Percentiles rank a stretch among this genome's conserved stretches.
Conservation (phyloP, 2,329 filamentous ascomycete genomes). For the Xylaria hypoxylon region DNA sequence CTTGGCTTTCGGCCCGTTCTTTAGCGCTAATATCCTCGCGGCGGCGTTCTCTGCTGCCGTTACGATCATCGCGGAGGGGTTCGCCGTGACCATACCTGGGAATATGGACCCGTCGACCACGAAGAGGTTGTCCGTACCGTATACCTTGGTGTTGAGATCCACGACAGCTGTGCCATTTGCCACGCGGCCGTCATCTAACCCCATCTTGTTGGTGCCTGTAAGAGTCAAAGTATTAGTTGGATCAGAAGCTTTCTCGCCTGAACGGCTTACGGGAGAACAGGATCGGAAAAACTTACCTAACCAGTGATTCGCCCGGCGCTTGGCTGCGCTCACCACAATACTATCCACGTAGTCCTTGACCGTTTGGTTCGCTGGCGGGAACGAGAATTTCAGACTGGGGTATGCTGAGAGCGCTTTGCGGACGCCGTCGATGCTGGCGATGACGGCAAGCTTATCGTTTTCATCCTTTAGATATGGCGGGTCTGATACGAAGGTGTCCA, state of each 20-base stretch:
- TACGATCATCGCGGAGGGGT: constrained; percentile 64
- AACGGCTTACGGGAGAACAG: background rate
- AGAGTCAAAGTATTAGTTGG: constrained; percentile 8
- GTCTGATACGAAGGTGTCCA: constrained; percentile 69
- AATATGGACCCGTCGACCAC: constrained; percentile 77
- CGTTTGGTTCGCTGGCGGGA: constrained; percentile 64
- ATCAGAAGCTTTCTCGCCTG: background rate
- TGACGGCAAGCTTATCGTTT: constrained; percentile 70
- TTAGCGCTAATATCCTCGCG: constrained; percentile 50
- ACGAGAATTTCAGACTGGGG: constrained; percentile 67
- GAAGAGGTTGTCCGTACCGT: constrained; percentile 75
- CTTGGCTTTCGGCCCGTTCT: constrained; percentile 36
- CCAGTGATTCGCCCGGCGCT: constrained; percentile 64
- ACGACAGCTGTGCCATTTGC: constrained; percentile 69
- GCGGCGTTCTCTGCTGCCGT: constrained; percentile 56
- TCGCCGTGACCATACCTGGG: constrained; percentile 75
- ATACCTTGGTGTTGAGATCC: constrained; percentile 73
- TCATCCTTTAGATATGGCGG: constrained; percentile 69
- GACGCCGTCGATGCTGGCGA: constrained; percentile 70
- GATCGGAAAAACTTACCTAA: constrained; percentile 53
- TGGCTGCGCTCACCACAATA: constrained; percentile 52
- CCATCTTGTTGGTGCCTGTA: constrained; percentile 67
- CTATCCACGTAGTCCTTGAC: constrained; percentile 66
- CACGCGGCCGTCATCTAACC: constrained; percentile 64
- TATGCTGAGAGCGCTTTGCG: constrained; percentile 64